phyloP scores from a whole-genome alignment of 805 yeast genomes.

The Sugiyamaella chiloensis region DNA sequence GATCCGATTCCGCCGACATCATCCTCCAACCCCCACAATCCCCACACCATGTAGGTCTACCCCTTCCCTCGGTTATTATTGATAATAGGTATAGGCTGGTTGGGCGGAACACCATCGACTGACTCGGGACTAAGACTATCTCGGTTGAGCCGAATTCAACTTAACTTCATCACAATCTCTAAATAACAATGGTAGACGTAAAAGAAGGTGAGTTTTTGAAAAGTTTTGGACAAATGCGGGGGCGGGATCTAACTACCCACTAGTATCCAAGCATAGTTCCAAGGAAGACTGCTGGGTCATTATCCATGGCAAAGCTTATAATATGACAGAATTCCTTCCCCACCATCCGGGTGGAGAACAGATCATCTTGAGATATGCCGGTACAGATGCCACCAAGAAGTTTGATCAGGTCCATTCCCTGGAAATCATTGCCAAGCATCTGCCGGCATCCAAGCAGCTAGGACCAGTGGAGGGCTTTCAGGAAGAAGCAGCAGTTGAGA shows the following conservation, averaged over 20 bases:
- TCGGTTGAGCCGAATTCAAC: slow-evolving; percentile 2
- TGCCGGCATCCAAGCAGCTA: slow-evolving; percentile 57
- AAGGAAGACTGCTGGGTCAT: slow-evolving; percentile 79
- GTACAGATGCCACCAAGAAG: slow-evolving; percentile 75
- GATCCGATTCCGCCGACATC: background rate
- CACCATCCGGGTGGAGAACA: slow-evolving; percentile 63
- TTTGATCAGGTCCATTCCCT: slow-evolving; percentile 89
- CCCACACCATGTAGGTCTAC: background rate
- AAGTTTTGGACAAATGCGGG: background rate
- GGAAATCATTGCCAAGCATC: slow-evolving; percentile 68
- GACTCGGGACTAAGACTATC: no score
- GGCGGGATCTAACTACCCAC: slow-evolving; percentile 25
- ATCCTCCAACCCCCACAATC: background rate
- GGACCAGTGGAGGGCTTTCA: slow-evolving; percentile 46
- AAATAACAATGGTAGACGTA: slow-evolving; percentile 15
- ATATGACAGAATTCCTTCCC: slow-evolving; percentile 60
- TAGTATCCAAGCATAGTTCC: slow-evolving; percentile 51
- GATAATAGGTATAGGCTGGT: no score
- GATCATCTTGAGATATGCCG: slow-evolving; percentile 56
- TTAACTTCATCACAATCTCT: background rate
- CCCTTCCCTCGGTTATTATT: background rate
- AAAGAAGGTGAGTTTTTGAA: slow-evolving; percentile 22
- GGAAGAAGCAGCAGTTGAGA: slow-evolving; percentile 35
- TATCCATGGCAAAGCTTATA: slow-evolving; percentile 74
- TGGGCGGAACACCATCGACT: no score